Evolutionary conservation across 208 protist species (phyloP).

Genomic region (Leishmania braziliensis): DNA sequence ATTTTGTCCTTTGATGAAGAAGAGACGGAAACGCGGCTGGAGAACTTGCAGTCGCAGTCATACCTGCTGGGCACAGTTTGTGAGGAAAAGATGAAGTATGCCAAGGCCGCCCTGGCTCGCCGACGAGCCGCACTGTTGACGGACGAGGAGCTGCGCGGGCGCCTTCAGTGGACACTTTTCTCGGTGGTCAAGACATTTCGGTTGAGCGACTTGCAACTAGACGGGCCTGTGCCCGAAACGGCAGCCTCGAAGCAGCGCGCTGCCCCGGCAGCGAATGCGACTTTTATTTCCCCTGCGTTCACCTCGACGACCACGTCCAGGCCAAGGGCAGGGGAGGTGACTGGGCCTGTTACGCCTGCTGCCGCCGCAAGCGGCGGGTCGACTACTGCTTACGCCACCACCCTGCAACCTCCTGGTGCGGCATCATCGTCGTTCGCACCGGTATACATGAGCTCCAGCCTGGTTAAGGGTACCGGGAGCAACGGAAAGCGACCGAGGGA

Average conservation of each 20-base stretch:
- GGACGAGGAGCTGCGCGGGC: conserved; percentile 81
- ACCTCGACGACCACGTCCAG: background rate
- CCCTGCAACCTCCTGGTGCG: conserved; percentile 36
- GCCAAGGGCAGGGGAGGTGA: background rate
- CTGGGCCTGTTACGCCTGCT: background rate
- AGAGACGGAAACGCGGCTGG: conserved; percentile 77
- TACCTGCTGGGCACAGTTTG: conserved; percentile 67
- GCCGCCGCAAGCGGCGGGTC: background rate
- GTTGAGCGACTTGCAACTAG: conserved; percentile 71
- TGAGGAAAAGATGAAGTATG: conserved; percentile 78
- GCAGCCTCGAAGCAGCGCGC: conserved; percentile 38
- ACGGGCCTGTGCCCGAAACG: conserved; percentile 68
- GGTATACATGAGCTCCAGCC: conserved; percentile 70
- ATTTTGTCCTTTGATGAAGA: conserved; percentile 71
- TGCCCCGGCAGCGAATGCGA: background rate
- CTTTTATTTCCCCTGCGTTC: background rate
- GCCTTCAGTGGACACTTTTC: conserved; percentile 84
- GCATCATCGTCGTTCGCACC: conserved; percentile 40
- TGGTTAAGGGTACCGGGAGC: conserved; percentile 38
- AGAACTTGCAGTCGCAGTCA: conserved; percentile 44
- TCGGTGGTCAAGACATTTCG: conserved; percentile 74
- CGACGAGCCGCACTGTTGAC: conserved; percentile 83
- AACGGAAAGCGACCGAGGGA: conserved; percentile 29
- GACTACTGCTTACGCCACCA: conserved; percentile 6
- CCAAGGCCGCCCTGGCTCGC: conserved; percentile 71